A percentile compares a stretch with the other conserved stretches of the same genome.
Evolutionary conservation across 768 basidiomycete species (phyloP).

Genomic region (Russula dissimulans): DNA sequence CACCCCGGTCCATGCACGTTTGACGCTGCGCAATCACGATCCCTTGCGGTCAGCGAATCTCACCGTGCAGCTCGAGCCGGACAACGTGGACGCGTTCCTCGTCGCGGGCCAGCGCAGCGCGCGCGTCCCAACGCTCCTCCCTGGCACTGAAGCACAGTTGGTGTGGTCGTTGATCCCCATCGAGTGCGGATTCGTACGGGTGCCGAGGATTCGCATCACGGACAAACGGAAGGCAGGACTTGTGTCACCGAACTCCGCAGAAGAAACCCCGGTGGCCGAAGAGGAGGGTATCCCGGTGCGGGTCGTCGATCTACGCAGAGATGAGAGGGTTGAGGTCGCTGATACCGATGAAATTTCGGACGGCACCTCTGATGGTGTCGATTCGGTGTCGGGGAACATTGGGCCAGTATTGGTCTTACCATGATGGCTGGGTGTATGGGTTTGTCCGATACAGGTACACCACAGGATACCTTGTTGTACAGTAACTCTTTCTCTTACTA

Average conservation of each 20-base stretch:
- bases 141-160: conserved; percentile 57
- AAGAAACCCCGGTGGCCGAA: conserved; percentile 37
- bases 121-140: conserved; percentile 61
- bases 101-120: conserved; percentile 66
- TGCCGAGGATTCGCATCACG: conserved; percentile 56
- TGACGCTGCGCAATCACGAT: conserved; percentile 59
- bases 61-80: conserved; percentile 62
- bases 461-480: too few species aligned
- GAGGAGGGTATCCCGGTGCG: conserved; percentile 56
- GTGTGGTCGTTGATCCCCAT: conserved; percentile 64
- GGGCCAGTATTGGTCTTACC: conserved; percentile 14
- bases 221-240: conserved; percentile 31
- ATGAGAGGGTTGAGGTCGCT: conserved; percentile 44
- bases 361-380: background rate
- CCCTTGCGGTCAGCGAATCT: conserved; percentile 58
- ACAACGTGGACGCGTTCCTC: conserved; percentile 63
- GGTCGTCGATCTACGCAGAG: conserved; percentile 52
- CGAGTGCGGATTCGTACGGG: conserved; percentile 57
- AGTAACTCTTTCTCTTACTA: too few species aligned
- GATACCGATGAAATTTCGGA: conserved; percentile 25
- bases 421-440: background rate
- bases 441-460: background rate
- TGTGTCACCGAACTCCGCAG: background rate
- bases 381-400: background rate
- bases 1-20: conserved; percentile 41